Evolutionary conservation across 2,329 filamentous ascomycete genomes (phyloP).

Genomic region (Verticillium nubilum): DNA sequence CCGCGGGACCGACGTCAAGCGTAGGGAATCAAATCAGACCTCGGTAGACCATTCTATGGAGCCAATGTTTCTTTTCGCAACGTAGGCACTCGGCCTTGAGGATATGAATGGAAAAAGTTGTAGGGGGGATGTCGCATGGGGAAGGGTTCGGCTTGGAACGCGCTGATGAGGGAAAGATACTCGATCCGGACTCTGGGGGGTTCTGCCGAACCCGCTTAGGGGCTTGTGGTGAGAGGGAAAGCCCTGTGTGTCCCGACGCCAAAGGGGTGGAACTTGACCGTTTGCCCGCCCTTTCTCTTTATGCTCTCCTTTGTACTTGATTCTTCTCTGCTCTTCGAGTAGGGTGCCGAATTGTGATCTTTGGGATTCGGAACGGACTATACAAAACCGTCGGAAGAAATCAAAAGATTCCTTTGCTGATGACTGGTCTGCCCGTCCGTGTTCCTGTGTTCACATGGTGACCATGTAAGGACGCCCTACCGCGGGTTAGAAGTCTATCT

Average conservation of each 20-base stretch:
- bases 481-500: no score
- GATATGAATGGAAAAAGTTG: conserved; percentile 5
- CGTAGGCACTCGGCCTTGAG: conserved; percentile 1
- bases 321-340: neutral
- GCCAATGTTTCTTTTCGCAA: neutral
- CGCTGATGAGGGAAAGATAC: conserved; percentile 99
- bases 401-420: neutral
- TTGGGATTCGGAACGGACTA: neutral
- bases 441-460: no score
- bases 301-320: neutral
- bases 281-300: conserved; percentile 54
- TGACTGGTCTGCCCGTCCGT: no score
- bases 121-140: conserved; percentile 25
- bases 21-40: conserved; percentile 15
- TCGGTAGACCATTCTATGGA: conserved; percentile 19
- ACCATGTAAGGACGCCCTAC: no score
- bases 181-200: conserved; percentile 30
- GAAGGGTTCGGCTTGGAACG: conserved; percentile 48
- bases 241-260: conserved; percentile 75
- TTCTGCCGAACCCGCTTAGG: neutral
- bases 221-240: conserved; percentile 68
- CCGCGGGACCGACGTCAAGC: conserved; percentile 13
- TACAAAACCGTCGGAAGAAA: neutral
- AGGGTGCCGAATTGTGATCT: neutral
- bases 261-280: conserved; percentile 82